A percentile compares a stretch with the other conserved stretches of the same genome.
Evolutionary conservation across 129 eudicot genomes (phyloP).

Genomic region (Flaveria robusta): DNA sequence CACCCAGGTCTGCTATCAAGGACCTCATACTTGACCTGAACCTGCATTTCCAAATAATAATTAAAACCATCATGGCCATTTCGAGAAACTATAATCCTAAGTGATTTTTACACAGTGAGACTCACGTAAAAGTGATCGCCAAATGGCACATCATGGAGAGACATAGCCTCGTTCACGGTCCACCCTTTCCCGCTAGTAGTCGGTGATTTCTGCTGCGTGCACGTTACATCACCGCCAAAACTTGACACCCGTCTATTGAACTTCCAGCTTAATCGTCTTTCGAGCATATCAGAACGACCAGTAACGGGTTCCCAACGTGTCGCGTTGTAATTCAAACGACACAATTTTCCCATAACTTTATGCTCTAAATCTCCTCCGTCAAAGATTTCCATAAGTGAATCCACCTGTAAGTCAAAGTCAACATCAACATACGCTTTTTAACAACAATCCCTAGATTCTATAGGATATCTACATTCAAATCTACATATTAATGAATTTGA

Average conservation of each 20-base stretch:
- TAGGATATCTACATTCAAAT: no score
- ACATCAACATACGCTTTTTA: background rate
- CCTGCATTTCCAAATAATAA: conserved; percentile 16
- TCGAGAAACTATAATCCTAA: background rate
- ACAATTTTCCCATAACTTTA: conserved; percentile 66
- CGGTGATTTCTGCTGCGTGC: conserved; percentile 65
- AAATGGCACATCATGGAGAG: conserved; percentile 73
- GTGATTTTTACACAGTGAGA: background rate
- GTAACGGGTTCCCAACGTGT: conserved; percentile 61
- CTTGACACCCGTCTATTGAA: conserved; percentile 60
- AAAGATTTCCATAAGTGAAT: conserved; percentile 67
- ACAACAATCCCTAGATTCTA: no score
- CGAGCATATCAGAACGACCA: conserved; percentile 36
- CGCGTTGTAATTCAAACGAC: conserved; percentile 66
- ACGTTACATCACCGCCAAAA: conserved; percentile 89
- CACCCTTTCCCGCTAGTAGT: conserved; percentile 48
- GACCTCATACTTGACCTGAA: conserved; percentile 55
- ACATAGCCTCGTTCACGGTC: conserved; percentile 65
- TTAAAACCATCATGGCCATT: background rate
- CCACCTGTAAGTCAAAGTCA: conserved; percentile 40
- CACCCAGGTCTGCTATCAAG: conserved; percentile 39
- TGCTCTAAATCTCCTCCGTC: conserved; percentile 81
- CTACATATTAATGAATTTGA: no score
- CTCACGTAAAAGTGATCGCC: conserved; percentile 76
- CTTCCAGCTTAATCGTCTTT: conserved; percentile 65